Base-by-base conservation (phyloP, 768 basidiomycete genomes). In the Pholiota molesta region DNA sequence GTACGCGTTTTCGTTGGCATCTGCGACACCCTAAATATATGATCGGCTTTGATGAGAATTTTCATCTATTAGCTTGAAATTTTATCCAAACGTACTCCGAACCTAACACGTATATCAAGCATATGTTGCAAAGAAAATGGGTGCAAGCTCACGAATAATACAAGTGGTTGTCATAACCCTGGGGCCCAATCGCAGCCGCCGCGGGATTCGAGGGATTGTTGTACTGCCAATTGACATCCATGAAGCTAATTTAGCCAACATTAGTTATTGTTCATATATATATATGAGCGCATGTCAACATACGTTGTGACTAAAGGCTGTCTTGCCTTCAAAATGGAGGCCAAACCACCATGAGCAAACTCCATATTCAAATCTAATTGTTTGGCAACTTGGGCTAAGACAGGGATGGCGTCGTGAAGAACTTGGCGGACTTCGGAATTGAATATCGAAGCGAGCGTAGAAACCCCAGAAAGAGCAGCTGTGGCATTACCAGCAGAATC, bases 211-310 rank as follows among this genome's bases (percentile, higher is more conserved):
- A 13, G 17, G 86, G 89, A 72, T 84, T 80, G 67, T 88, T 81
- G 70, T 78, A 73, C 68, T 94, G 92, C 92, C 92, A 94, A 62
- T 84, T 86, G 52, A 90, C 68, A 65, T 94, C 90, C 90, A 92
- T 92, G 71, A 92, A 92, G 65, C 91, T 93, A 65, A 5, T 28
- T 37, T 29, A 29, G 23, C 58, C 31, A 59, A 23, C 19, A 37
- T 52, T 66, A 71, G 33, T 69, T 37, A 57, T 53, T 57, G 19
- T 44, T 68, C 52, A 60, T 55, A 39, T 19, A 60, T 55, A 39
- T 19, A 52, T 16, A 29, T 11, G 44, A 5, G 6, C 23, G 52
- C 56, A 14, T 31, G 17, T 47, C 6, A n/a, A 64, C 75, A 11
- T 64, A 82, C 82, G 72, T 81, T 5, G 82, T 80, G 13, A 74